A percentile compares a stretch with the other conserved stretches of the same genome.
These are phyloP conservation scores for Spizellomyces sp. DNA, from an alignment of 192 early-diverging fungal genomes.

Conservation along the genomic window DNA sequence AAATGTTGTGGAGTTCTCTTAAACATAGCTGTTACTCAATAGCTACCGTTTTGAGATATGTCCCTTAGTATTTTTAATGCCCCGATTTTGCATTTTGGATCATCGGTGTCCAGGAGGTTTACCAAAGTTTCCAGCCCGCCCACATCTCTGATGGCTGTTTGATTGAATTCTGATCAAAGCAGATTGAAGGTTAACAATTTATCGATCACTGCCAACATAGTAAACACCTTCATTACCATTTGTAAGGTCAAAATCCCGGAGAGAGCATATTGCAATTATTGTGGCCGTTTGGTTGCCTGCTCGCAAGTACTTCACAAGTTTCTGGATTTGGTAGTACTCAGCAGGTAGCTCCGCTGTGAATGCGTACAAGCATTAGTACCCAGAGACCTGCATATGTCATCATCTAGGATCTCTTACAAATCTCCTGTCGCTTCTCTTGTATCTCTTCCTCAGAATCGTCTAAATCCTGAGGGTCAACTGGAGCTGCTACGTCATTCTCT, in stretches of 20 bases:
- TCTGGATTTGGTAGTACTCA: slow-evolving; percentile 67
- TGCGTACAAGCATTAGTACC: too few relatives aligned
- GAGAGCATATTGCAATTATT: slow-evolving; percentile 67
- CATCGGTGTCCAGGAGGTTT: slow-evolving; percentile 66
- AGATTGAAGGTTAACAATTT: background rate
- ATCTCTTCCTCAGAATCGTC: slow-evolving; percentile 56
- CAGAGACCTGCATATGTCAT: background rate
- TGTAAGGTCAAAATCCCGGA: slow-evolving; percentile 64
- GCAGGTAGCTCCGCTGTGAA: slow-evolving; percentile 57
- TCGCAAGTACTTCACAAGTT: slow-evolving; percentile 64
- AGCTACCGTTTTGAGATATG: slow-evolving; percentile 58
- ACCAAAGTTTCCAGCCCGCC: slow-evolving; percentile 65
- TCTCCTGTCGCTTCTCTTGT: slow-evolving; percentile 62
- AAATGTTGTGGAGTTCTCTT: background rate
- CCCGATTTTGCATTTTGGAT: slow-evolving; percentile 66
- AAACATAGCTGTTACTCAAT: background rate
- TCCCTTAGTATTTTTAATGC: slow-evolving; percentile 63
- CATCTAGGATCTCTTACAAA: slow-evolving; percentile 36
- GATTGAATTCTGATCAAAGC: slow-evolving; percentile 52
- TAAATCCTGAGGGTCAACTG: background rate
- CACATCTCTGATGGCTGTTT: slow-evolving; percentile 65
- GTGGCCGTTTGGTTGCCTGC: slow-evolving; percentile 69
- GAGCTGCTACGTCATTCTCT: background rate
- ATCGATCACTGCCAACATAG: background rate
- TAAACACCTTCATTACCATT: slow-evolving; percentile 39